Conservation (phyloP, 2,329 filamentous ascomycete genomes). For the Alternaria gansuensis region DNA sequence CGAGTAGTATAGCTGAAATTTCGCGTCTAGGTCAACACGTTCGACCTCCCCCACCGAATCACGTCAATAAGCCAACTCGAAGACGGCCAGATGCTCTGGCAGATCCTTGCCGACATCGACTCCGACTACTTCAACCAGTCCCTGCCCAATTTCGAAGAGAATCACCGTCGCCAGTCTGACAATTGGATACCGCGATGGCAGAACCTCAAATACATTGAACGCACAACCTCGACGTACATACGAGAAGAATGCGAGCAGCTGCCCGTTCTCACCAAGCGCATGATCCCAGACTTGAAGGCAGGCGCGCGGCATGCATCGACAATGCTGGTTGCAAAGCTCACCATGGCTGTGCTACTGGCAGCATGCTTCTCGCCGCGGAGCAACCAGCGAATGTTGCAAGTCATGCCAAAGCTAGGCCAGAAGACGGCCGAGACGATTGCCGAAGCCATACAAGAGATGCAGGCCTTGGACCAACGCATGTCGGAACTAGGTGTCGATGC, state of each 20-base stretch:
- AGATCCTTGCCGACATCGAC: slow-evolving; percentile 59
- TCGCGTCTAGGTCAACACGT: slow-evolving; percentile 55
- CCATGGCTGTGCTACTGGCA: slow-evolving; percentile 60
- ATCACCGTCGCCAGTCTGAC: slow-evolving; percentile 53
- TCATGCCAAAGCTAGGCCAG: slow-evolving; percentile 51
- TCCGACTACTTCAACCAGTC: slow-evolving; percentile 58
- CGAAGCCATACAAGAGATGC: slow-evolving; percentile 53
- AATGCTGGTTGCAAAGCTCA: slow-evolving; percentile 54
- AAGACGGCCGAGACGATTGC: slow-evolving; percentile 52
- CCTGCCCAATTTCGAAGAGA: slow-evolving; percentile 58
- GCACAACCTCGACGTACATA: slow-evolving; percentile 59
- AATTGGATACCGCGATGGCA: slow-evolving; percentile 64
- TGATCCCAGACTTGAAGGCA: slow-evolving; percentile 59
- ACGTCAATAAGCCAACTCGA: slow-evolving; percentile 56
- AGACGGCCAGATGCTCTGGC: slow-evolving; percentile 60
- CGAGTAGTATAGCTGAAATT: slow-evolving; percentile 14
- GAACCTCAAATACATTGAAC: slow-evolving; percentile 62
- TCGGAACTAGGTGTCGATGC: slow-evolving; percentile 49
- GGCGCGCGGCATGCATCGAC: slow-evolving; percentile 57
- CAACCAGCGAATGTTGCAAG: slow-evolving; percentile 58
- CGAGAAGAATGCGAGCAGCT: slow-evolving; percentile 57
- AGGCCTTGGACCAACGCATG: slow-evolving; percentile 49
- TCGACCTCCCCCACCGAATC: slow-evolving; percentile 52
- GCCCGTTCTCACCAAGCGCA: slow-evolving; percentile 51
- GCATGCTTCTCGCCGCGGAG: slow-evolving; percentile 59